Percentiles rank a stretch among this genome's conserved stretches.
phyloP scores from a whole-genome alignment of 208 protist genomes.

The Crithidia acanthocephali region DNA sequence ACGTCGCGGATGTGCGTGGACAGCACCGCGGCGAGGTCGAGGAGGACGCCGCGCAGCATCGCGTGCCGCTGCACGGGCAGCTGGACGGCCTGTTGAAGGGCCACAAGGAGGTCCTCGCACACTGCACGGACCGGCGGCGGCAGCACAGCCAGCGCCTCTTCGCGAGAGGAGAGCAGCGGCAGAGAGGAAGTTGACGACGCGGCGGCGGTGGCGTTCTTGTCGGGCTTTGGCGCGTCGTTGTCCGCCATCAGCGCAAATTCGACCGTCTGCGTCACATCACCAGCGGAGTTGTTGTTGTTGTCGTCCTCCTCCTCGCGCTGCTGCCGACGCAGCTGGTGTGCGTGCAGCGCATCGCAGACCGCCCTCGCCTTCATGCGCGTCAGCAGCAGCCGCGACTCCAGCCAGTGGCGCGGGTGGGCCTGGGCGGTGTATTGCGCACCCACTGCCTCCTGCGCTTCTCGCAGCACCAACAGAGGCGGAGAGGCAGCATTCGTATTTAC shows the following conservation, averaged over 20 bases:
- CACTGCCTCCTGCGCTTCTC: constrained; percentile 44
- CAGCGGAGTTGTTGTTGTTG: neutral
- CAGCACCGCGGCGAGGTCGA: constrained; percentile 62
- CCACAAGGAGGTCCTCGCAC: constrained; percentile 47
- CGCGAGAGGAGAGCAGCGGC: constrained; percentile 10
- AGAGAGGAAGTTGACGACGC: neutral
- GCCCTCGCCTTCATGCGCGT: constrained; percentile 40
- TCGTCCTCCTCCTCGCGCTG: neutral
- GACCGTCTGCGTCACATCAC: neutral
- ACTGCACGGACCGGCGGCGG: constrained; percentile 18
- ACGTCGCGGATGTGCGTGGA: constrained; percentile 16
- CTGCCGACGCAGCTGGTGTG: constrained; percentile 4
- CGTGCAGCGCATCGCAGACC: constrained; percentile 9
- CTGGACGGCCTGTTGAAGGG: constrained; percentile 44
- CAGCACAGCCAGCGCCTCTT: constrained; percentile 15
- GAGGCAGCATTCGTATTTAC: neutral
- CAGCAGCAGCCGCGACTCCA: constrained; percentile 63
- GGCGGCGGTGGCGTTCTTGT: neutral
- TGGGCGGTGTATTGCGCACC: constrained; percentile 57
- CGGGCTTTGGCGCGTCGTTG: neutral
- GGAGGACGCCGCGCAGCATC: constrained; percentile 56
- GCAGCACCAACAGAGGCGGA: constrained; percentile 21
- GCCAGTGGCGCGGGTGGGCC: constrained; percentile 54
- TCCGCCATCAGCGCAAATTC: neutral
- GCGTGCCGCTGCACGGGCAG: constrained; percentile 73